These are phyloP conservation scores for Posidonia australis DNA, from an alignment of 106 monocot genomes.

Conservation along the genomic window DNA sequence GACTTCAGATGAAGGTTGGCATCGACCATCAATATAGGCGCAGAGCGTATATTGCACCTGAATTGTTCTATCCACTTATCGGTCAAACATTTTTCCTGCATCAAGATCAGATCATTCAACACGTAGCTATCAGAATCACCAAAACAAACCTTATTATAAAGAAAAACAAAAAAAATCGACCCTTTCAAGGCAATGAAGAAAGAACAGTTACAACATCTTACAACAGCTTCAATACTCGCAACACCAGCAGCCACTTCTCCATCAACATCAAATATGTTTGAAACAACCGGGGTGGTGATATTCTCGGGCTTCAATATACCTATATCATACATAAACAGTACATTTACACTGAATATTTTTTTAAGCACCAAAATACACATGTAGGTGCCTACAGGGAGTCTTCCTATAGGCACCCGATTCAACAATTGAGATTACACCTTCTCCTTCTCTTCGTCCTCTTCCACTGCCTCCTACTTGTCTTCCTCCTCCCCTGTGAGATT, in stretches of 20 bases:
- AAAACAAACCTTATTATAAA: background rate
- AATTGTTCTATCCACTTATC: slow-evolving; percentile 50
- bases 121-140: background rate
- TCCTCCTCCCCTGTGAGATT: no score
- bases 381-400: no score
- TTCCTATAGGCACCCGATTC: no score
- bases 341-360: background rate
- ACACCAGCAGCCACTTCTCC: slow-evolving; percentile 65
- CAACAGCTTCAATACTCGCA: slow-evolving; percentile 73
- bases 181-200: background rate
- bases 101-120: background rate
- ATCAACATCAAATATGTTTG: slow-evolving; percentile 46
- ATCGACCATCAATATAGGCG: slow-evolving; percentile 71
- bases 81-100: slow-evolving; percentile 62
- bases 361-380: background rate
- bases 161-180: background rate
- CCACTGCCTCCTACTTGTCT: no score
- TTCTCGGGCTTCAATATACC: slow-evolving; percentile 37
- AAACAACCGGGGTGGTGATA: slow-evolving; percentile 53
- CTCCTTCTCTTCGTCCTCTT: no score
- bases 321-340: slow-evolving; percentile 9
- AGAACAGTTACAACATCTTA: slow-evolving; percentile 16
- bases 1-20: slow-evolving; percentile 60
- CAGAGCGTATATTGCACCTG: slow-evolving; percentile 31
- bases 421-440: no score